Base-by-base conservation (phyloP, 495 filamentous ascomycete genomes). In the Poronia punctata region DNA sequence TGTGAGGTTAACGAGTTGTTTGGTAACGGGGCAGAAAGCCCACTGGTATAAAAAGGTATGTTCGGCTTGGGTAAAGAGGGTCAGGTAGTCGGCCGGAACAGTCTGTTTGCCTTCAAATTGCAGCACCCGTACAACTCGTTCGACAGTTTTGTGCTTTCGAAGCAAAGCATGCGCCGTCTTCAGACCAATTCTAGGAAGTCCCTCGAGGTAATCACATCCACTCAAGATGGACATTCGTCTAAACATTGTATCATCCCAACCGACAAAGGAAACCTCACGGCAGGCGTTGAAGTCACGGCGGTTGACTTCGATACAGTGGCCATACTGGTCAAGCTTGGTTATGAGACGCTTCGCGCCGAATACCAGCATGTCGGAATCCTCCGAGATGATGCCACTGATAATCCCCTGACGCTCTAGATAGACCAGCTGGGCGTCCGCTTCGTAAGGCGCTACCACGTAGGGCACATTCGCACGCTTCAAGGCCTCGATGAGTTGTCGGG, bases 391-490 rank as follows among this genome's bases (percentile, higher is more conserved):
- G 2, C 86, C 93, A 45, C 79, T 67, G 47, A 95, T 84, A 28
- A 84, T 62, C 0, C 88, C 88, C 30, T 84, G 75, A 15, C 79
- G 79, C 60, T 99, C 93, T 8, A 99, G 68, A 53, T 96, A 99
- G 10, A 84, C 89, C 39, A 99, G 70, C 63, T 99, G 93, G 5
- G 92, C 84, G 63, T 99, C 93, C 6, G 93, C 93, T 67, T 99
- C 93, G 54, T 96, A 99, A 1, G 93, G 93, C 3, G 93, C 93
- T 21, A 99, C 93, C 25, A 97, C 73, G 53, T 95, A 97, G 42
- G 83, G 74, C 4, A 99, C 76, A 15, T 80, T 72, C 48, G 80
- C 64, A 42, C 74, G 72, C 62, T 90, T 94, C 48, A 96, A 67
- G 54, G 90, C 88, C 41, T 96, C 88, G 45, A 99, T 99, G 15